Evolutionary conservation across 306 rosid genomes (phyloP).

Genomic region (Dicorynia guianensis): DNA sequence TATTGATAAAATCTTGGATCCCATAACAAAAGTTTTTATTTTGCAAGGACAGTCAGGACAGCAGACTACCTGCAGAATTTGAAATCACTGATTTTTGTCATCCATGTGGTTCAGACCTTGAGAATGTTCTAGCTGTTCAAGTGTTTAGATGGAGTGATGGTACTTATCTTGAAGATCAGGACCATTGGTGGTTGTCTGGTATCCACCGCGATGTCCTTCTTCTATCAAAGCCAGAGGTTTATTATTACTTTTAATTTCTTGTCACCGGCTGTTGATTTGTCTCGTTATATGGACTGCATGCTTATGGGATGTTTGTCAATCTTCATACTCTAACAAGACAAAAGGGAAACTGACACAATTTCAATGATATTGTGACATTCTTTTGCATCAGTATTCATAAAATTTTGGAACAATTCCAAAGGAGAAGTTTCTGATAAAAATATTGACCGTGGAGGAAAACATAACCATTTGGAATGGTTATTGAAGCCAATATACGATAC

Average conservation of each 20-base stretch:
- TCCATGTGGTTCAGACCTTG: conserved; percentile 66
- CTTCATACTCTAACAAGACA: neutral
- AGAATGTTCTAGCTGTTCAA: conserved; percentile 91
- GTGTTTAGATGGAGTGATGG: conserved; percentile 98
- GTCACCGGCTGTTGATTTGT: neutral
- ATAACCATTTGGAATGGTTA: no score
- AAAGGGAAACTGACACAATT: neutral
- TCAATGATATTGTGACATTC: conserved; percentile 4
- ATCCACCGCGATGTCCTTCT: conserved; percentile 96
- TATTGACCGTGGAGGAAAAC: no score
- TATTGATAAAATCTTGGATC: conserved; percentile 25
- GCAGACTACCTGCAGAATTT: conserved; percentile 94
- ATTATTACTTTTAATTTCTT: conserved; percentile 34
- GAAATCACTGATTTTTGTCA: conserved; percentile 89
- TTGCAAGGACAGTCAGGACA: conserved; percentile 90
- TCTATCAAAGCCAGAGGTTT: conserved; percentile 88
- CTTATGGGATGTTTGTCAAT: neutral
- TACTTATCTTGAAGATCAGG: conserved; percentile 96
- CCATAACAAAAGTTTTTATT: conserved; percentile 45
- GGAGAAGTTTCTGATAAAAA: no score
- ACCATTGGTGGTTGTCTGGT: conserved; percentile 96
- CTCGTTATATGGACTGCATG: neutral
- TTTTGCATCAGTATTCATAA: conserved; percentile 5
- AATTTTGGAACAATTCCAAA: neutral
- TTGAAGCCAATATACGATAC: no score